phyloP scores from a whole-genome alignment of 2,329 filamentous ascomycete species.

The Aspergillus pseudonomiae region DNA sequence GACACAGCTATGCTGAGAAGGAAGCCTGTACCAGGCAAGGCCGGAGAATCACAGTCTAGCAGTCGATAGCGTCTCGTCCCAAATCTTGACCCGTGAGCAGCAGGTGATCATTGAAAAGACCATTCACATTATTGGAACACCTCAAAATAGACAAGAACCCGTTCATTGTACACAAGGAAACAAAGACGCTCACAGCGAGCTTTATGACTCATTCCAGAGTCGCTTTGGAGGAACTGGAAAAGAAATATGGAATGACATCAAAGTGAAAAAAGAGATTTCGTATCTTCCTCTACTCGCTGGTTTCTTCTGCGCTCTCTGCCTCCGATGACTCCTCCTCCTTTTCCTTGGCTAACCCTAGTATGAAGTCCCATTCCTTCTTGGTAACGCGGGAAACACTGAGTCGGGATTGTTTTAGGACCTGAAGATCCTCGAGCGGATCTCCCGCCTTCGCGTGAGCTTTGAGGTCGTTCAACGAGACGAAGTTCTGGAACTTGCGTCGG shows the following conservation, averaged over 20 bases:
- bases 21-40: neutral
- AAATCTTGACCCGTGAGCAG: neutral
- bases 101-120: neutral
- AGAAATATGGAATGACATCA: neutral
- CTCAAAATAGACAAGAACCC: constrained; percentile 1
- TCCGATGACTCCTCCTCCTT: constrained; percentile 21
- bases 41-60: neutral
- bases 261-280: neutral
- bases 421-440: constrained; percentile 70
- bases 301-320: constrained; percentile 15
- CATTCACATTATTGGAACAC: constrained; percentile 2
- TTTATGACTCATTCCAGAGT: neutral
- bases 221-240: neutral
- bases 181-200: constrained; percentile 11
- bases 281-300: constrained; percentile 17
- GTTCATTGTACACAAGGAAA: constrained; percentile 24
- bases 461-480: constrained; percentile 72
- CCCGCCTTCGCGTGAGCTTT: constrained; percentile 63
- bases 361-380: constrained; percentile 52
- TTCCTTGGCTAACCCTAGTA: constrained; percentile 46
- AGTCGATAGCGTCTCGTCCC: neutral
- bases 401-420: constrained; percentile 79
- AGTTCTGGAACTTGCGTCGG: constrained; percentile 74
- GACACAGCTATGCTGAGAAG: neutral
- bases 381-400: constrained; percentile 70